Conservation (phyloP, 768 basidiomycete genomes). For the Lactarius pseudohatsudake region DNA sequence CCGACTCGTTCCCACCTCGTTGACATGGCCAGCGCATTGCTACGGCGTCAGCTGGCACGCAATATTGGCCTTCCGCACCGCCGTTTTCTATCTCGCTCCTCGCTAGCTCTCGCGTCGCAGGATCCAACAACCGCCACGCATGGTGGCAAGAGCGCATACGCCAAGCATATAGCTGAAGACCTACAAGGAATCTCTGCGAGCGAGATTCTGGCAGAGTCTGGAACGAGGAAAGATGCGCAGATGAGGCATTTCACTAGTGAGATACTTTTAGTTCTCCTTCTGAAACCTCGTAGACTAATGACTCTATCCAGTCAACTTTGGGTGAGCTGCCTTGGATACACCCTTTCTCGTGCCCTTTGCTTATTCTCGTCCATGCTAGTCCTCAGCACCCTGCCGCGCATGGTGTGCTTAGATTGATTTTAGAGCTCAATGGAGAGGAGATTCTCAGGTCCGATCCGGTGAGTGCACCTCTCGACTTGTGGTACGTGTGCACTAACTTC, state of each 20-base stretch:
- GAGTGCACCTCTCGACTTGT: constrained; percentile 8
- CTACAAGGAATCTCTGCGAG: constrained; percentile 75
- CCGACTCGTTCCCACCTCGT: constrained; percentile 27
- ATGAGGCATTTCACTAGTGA: constrained; percentile 93
- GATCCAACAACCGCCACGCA: constrained; percentile 34
- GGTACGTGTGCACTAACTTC: constrained; percentile 15
- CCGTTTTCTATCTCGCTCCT: constrained; percentile 34
- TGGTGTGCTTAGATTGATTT: constrained; percentile 94
- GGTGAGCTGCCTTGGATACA: constrained; percentile 43
- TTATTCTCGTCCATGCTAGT: constrained; percentile 39
- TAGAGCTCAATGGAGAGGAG: constrained; percentile 97
- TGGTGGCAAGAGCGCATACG: constrained; percentile 50
- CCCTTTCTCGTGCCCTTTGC: neutral
- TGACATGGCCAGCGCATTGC: constrained; percentile 64
- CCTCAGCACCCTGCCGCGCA: constrained; percentile 99
- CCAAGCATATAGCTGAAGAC: constrained; percentile 80
- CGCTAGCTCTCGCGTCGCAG: constrained; percentile 39
- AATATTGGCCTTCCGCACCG: constrained; percentile 40
- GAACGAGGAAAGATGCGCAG: constrained; percentile 67
- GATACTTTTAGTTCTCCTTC: constrained; percentile 18
- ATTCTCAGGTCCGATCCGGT: constrained; percentile 85
- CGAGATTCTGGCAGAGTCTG: constrained; percentile 78
- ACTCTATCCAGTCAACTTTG: constrained; percentile 78
- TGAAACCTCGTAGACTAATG: constrained; percentile 5
- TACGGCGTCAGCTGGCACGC: constrained; percentile 56